Base-by-base conservation (phyloP, 768 basidiomycete genomes). In the Pilatotrama ljubarskyi region DNA sequence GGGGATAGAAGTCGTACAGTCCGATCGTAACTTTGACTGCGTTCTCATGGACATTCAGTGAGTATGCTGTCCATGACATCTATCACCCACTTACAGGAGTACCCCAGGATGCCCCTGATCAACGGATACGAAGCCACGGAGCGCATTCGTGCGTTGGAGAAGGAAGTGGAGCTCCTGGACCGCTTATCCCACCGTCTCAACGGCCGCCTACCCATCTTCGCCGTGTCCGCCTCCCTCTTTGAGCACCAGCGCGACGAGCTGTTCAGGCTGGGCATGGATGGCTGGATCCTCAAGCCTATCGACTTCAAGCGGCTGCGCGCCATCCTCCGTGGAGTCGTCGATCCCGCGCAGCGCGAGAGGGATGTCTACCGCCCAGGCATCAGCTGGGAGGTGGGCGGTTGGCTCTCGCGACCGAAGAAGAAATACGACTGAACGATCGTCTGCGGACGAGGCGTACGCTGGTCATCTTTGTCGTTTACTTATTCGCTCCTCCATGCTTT, bases 31-130 rank as follows among this genome's bases (percentile, higher is more conserved):
- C 3, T 88, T 90, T 65, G 90, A 95, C 67, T 80, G 80, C 57
- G 77, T 93, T 15, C 75, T 95, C 46, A 95, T 93, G 92, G 91
- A 93, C 69, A 83, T 93, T 11, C 89, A 90, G 87, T 90, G 63
- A 61, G 85, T 76, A 2, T n/a, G n/a, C n/a, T n/a, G n/a, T n/a
- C n/a, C n/a, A n/a, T n/a, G n/a, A n/a, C 5, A 32, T 32, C 4
- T 32, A 32, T 32, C 29, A 32, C 10, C 29, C 29, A 32, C 29
- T 32, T 32, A 10, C 10, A 5, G 14, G 26, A 22, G 25, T 55
- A 18, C 38, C 24, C 15, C 63, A 91, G 87, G 69, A 91, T 91
- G 89, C 90, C 91, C 0, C 86, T 93, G 53, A 75, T 92, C 47
- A 82, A 91, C 64, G 91, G 91, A 11, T 83, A 85, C 57, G 82